A percentile compares a stretch with the other conserved stretches of the same genome.
phyloP scores from a whole-genome alignment of 1,284 basidiomycete species.

The Malassezia caprae region DNA sequence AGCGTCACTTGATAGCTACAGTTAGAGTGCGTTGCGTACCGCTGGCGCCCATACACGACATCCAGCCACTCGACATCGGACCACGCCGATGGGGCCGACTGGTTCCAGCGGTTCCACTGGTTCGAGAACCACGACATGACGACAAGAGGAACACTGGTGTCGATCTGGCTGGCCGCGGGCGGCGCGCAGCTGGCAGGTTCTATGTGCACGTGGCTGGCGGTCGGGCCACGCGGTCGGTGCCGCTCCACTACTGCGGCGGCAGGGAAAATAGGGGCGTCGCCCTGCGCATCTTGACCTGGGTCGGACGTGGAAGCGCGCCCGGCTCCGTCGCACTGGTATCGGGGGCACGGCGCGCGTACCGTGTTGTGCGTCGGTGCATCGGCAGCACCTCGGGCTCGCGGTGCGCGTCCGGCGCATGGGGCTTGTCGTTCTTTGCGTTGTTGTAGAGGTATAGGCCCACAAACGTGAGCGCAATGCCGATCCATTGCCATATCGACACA shows the following conservation, averaged over 20 bases:
- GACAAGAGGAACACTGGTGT: not conserved
- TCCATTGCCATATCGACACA: conserved; percentile 67
- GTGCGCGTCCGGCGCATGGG: not conserved
- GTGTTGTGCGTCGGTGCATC: conserved; percentile 1
- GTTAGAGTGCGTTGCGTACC: conserved; percentile 18
- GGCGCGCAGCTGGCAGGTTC: not conserved
- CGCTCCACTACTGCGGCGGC: conserved; percentile 7
- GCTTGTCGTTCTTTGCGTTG: conserved; percentile 59
- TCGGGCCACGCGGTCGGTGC: not conserved
- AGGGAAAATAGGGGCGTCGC: conserved; percentile 15
- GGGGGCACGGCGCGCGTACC: not conserved
- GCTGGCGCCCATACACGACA: conserved; percentile 35
- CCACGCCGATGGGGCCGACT: not conserved
- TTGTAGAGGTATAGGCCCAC: conserved; percentile 90
- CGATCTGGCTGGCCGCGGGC: not conserved
- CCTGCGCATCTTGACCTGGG: not conserved
- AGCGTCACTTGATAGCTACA: conserved; percentile 29
- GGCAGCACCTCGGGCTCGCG: conserved; percentile 8
- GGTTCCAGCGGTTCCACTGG: conserved; percentile 37
- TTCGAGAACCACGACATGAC: conserved; percentile 46
- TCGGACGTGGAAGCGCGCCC: not conserved
- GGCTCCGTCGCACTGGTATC: not conserved
- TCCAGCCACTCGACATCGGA: conserved; percentile 22
- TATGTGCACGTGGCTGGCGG: not conserved
- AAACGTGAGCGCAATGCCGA: conserved; percentile 82